Evolutionary conservation across 345 rosid genomes (phyloP), one percentile per base, ranked within the genome.

Genomic region (Citrus reticulata): DNA sequence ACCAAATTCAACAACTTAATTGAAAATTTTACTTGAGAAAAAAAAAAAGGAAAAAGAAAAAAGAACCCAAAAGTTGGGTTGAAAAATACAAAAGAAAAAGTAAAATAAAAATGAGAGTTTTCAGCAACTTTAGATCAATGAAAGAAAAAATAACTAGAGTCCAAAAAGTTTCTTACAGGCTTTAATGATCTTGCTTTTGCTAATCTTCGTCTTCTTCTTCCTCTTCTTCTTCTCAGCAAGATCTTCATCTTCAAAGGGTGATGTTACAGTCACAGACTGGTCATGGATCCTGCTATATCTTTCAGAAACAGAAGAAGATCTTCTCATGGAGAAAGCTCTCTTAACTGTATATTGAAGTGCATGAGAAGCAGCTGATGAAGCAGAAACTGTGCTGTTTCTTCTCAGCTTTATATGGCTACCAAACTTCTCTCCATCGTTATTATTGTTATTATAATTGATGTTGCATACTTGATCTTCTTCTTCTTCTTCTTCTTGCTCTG

Each of bases 121-220:
- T 64, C 68, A 64, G n/a, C 32, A 34, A 65, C 54, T 22, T 35
- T 9, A 37, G 51, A 11, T n/a, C 29, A 27, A 27, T 17, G 9
- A 19, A 32, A 4, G 4, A 16, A 25, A 76, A 57, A 51, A 22
- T 35, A 70, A 7, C 75, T 84, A 93, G 70, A 88, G 78, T 78
- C 97, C 93, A 75, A 93, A 81, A 80, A 95, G 78, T 19, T 88
- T 90, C 86, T 90, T 95, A 84, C 99, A 93, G 75, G 93, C 93
- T 84, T 84, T 89, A 2, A 93, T 64, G 88, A 93, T 87, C 84
- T 87, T 88, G 86, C 86, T 80, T 80, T 82, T 88, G 80, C 10
- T 84, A 51, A 69, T 72, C 77, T 80, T 66, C 27, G 81, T 89
- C 88, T 90, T 90, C 80, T 80, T 66, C 49, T 80, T 66, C 27